Percentiles rank a stretch among this genome's conserved stretches.
Conservation (phyloP, 352 stramenopile genomes). For the Plasmopara viticola region DNA sequence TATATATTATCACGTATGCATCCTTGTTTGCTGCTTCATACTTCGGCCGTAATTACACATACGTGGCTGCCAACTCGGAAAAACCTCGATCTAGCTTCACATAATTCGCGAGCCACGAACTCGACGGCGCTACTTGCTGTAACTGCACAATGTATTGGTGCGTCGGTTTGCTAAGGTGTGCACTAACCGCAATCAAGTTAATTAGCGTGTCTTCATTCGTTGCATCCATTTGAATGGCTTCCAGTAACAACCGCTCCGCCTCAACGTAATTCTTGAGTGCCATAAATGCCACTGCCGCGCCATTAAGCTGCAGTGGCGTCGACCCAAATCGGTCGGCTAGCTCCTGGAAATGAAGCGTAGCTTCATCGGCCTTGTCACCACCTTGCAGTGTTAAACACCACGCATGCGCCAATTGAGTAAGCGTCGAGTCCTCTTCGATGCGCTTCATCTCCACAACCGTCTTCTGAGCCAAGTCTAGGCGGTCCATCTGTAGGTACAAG, state of each 20-base stretch:
- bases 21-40: too few relatives aligned
- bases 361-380: constrained; percentile 82
- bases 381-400: constrained; percentile 86
- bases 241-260: constrained; percentile 84
- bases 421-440: constrained; percentile 94
- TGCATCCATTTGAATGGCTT: constrained; percentile 81
- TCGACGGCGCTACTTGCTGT: constrained; percentile 63
- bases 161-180: constrained; percentile 86
- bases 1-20: background rate
- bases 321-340: constrained; percentile 93
- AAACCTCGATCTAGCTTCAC: constrained; percentile 62
- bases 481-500: constrained; percentile 91
- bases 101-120: constrained; percentile 71
- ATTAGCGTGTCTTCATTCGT: constrained; percentile 90
- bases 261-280: constrained; percentile 86
- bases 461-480: constrained; percentile 89
- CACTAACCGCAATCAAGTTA: constrained; percentile 89
- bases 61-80: constrained; percentile 54
- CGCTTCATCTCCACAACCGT: constrained; percentile 85
- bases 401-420: constrained; percentile 90
- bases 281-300: constrained; percentile 89
- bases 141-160: constrained; percentile 78
- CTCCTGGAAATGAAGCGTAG: constrained; percentile 89
- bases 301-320: constrained; percentile 89
- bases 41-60: constrained; percentile 31